Evolutionary conservation across 2,329 filamentous ascomycete species (phyloP).

Genomic region (Claviceps arundinis): DNA sequence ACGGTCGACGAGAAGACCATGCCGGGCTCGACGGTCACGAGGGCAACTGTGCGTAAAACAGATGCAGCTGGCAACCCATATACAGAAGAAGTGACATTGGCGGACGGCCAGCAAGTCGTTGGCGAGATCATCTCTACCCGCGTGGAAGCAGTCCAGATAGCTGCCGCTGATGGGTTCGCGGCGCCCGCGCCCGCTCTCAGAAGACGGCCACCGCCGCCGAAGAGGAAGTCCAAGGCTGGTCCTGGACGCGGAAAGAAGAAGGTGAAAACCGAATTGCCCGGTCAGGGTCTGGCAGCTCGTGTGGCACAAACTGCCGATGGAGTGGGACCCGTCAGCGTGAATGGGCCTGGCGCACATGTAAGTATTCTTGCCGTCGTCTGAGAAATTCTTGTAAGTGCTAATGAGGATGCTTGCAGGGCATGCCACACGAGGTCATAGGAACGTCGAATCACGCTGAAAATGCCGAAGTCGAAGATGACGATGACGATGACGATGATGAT

Average conservation of each 20-base stretch:
- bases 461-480: slow-evolving; percentile 36
- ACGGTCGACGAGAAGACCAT: slow-evolving; percentile 29
- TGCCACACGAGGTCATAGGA: slow-evolving; percentile 31
- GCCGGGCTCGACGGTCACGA: slow-evolving; percentile 49
- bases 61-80: slow-evolving; percentile 72
- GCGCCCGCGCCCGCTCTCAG: slow-evolving; percentile 27
- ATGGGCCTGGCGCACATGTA: slow-evolving; percentile 26
- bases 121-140: slow-evolving; percentile 63
- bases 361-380: slow-evolving; percentile 8
- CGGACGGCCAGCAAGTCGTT: slow-evolving; percentile 65
- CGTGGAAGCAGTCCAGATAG: slow-evolving; percentile 40
- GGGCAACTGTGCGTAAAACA: slow-evolving; percentile 65
- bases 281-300: slow-evolving; percentile 17
- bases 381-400: background rate
- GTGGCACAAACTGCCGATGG: slow-evolving; percentile 22
- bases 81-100: slow-evolving; percentile 70
- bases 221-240: slow-evolving; percentile 64
- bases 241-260: slow-evolving; percentile 70
- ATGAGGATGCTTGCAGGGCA: slow-evolving; percentile 15
- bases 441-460: slow-evolving; percentile 37
- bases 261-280: slow-evolving; percentile 43
- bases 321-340: slow-evolving; percentile 25
- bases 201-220: slow-evolving; percentile 61
- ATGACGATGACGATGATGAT: slow-evolving; percentile 27
- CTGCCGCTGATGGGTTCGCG: slow-evolving; percentile 41